phyloP scores from a whole-genome alignment of 345 rosid species.

The Salix viminalis region DNA sequence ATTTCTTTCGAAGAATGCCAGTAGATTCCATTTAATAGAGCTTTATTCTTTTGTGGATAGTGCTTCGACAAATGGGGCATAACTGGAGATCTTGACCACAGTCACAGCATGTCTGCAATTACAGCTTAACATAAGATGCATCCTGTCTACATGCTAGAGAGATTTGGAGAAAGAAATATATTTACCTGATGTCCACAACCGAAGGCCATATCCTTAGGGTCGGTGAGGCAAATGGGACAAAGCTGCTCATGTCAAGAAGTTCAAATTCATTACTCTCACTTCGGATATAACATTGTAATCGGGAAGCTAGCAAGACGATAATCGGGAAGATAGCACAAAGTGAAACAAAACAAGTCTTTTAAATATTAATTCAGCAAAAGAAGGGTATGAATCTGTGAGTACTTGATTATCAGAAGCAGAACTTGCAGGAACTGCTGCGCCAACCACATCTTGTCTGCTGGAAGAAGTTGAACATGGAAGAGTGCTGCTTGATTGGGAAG shows the following conservation, averaged over 20 bases:
- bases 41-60: constrained; percentile 25
- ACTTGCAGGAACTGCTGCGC: constrained; percentile 35
- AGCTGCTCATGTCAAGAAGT: constrained; percentile 8
- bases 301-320: neutral
- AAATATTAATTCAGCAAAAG: neutral
- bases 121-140: neutral
- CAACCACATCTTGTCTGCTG: constrained; percentile 16
- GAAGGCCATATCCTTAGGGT: constrained; percentile 29
- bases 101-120: constrained; percentile 31
- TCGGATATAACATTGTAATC: neutral
- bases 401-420: constrained; percentile 45
- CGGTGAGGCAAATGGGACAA: constrained; percentile 28
- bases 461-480: constrained; percentile 29
- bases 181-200: constrained; percentile 36
- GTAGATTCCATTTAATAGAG: constrained; percentile 11
- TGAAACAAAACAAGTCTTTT: neutral
- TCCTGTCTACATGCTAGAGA: neutral
- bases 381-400: neutral
- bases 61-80: constrained; percentile 27
- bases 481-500: constrained; percentile 11
- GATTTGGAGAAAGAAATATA: neutral
- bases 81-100: constrained; percentile 27
- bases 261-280: neutral
- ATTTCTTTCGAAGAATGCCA: neutral
- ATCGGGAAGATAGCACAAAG: neutral